Evolutionary conservation across 23 red algal genomes (phyloP).

Genomic region (Agarophyton chilense): DNA sequence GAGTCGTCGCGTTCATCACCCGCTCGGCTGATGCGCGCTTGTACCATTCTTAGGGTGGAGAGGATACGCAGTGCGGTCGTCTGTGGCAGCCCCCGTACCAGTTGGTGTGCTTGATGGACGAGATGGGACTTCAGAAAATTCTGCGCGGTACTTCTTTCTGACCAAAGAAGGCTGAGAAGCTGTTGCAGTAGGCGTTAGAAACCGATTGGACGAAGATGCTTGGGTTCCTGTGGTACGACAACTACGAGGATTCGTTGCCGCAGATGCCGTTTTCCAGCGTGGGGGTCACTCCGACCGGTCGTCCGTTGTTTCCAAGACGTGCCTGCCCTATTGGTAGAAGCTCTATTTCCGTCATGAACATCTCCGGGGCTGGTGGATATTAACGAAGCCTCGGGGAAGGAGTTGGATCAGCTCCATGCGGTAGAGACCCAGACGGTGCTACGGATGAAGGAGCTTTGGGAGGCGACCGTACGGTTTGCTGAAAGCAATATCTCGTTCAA

Average conservation of each 20-base stretch:
- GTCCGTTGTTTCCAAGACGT: not conserved
- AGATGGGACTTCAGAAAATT: slow-evolving; percentile 12
- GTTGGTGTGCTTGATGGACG: not conserved
- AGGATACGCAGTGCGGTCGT: not conserved
- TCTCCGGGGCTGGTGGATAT: no score
- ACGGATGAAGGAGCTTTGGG: no score
- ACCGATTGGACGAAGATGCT: not conserved
- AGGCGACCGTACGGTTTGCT: no score
- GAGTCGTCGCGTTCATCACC: not conserved
- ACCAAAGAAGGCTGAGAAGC: not conserved
- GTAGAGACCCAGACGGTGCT: no score
- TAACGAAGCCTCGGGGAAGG: no score
- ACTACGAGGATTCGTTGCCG: not conserved
- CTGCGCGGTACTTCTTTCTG: not conserved
- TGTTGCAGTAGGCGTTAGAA: not conserved
- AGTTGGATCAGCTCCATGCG: no score
- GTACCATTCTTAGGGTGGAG: no score
- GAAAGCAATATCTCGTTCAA: no score
- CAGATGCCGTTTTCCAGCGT: no score
- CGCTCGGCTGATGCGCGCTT: not conserved
- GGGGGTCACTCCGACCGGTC: not conserved
- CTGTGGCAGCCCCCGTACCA: not conserved
- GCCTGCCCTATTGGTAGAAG: no score
- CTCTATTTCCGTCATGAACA: no score
- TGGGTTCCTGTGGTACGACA: slow-evolving; percentile 24